Base-by-base conservation (phyloP, 805 yeast species). In the Saccharomycopsis fibuligera region DNA sequence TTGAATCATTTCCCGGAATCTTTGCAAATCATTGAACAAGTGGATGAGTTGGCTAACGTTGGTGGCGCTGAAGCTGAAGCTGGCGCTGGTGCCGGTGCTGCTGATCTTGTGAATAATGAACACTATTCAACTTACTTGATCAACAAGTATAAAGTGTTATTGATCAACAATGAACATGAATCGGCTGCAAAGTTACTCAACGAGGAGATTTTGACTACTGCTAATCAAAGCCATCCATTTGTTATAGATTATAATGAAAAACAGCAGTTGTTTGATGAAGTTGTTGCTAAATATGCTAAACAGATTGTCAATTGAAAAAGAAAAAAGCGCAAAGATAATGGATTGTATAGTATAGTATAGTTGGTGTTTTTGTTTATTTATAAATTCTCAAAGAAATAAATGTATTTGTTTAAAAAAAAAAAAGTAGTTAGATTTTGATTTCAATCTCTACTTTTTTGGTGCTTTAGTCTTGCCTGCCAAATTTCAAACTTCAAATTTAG, bases 1-100 rank as follows among this genome's bases (percentile, higher is more conserved):
- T 75, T 88, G 62, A 78, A 81, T 44, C 85, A 90, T 60, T 69
- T 78, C 48, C 91, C 90, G 2, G 97, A 91, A 66, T 90, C 96
- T 8, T 75, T 76, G 51, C 86, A 86, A 54, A 69, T 81, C 33
- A 67, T 84, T 10, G 67, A 66, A 27, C 67, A 73, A 44, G 27
- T 48, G 14, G 44, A 24, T 23, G 40, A 31, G n/a, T 24, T 43
- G 9, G 21, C 29, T 14, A n/a, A 8, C n/a, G 8, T 5, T 12
- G 29, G 17, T 14, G 17, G 30, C 41, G 9, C 41, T 12, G n/a
- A n/a, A n/a, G n/a, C n/a, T n/a, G n/a, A n/a, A n/a, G n/a, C n/a
- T n/a, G n/a, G n/a, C n/a, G n/a, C n/a, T n/a, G n/a, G n/a, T n/a
- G n/a, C n/a, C n/a, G n/a, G n/a, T n/a, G n/a, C n/a, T n/a, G n/a